phyloP scores from a whole-genome alignment of 2,329 filamentous ascomycete genomes.

The Epichloe festucae region DNA sequence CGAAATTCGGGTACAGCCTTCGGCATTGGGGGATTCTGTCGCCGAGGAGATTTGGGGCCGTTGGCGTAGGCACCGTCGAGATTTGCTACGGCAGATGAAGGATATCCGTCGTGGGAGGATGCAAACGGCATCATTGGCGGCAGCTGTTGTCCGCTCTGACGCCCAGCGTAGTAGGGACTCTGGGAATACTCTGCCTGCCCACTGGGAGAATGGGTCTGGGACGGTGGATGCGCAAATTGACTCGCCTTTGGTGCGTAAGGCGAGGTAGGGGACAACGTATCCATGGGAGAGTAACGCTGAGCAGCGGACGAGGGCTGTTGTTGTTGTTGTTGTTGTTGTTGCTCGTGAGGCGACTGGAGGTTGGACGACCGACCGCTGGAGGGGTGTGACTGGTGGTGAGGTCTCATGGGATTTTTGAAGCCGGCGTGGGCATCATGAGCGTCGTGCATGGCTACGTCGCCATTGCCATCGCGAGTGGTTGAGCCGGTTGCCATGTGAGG shows the following conservation, averaged over 20 bases:
- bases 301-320: conserved; percentile 61
- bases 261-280: conserved; percentile 66
- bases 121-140: conserved; percentile 61
- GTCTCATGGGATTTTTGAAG: conserved; percentile 74
- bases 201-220: conserved; percentile 66
- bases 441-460: conserved; percentile 80
- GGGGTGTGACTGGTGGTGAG: conserved; percentile 64
- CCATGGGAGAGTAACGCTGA: conserved; percentile 94
- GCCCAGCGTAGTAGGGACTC: conserved; percentile 43
- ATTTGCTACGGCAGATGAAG: conserved; percentile 56
- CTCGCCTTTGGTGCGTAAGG: conserved; percentile 57
- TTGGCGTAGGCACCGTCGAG: conserved; percentile 52
- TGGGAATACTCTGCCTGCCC: conserved; percentile 49
- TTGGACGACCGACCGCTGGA: conserved; percentile 40
- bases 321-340: conserved; percentile 27
- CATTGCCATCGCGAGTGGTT: conserved; percentile 56
- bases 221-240: conserved; percentile 39
- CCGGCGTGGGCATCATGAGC: conserved; percentile 67
- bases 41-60: conserved; percentile 46
- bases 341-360: conserved; percentile 54
- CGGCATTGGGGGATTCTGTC: conserved; percentile 33
- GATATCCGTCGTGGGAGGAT: conserved; percentile 57
- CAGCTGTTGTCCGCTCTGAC: conserved; percentile 48
- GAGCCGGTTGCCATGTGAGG: conserved; percentile 41
- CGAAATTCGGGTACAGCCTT: conserved; percentile 77